Conservation (phyloP, 2,329 filamentous ascomycete species). For the Microsporum canis region DNA sequence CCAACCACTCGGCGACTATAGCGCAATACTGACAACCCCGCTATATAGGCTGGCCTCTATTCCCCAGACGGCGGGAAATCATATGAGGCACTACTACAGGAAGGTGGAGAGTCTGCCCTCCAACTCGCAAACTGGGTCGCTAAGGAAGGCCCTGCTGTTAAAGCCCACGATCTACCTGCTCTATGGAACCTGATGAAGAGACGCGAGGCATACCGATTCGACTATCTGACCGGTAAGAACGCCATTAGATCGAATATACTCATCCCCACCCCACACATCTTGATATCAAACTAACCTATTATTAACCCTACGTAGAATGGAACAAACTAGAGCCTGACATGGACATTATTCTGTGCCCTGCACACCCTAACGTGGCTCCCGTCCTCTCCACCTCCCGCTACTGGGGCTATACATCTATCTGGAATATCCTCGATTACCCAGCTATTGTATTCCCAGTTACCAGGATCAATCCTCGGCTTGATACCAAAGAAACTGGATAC, state of each 20-base stretch:
- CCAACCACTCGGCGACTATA: constrained; percentile 6
- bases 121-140: constrained; percentile 50
- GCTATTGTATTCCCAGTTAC: constrained; percentile 47
- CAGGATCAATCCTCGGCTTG: constrained; percentile 32
- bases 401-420: constrained; percentile 56
- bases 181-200: constrained; percentile 24
- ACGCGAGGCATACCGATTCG: neutral
- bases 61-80: constrained; percentile 51
- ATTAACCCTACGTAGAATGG: neutral
- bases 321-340: constrained; percentile 15
- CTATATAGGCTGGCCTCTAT: constrained; percentile 36
- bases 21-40: neutral
- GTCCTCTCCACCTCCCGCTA: constrained; percentile 44
- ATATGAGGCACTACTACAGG: constrained; percentile 39
- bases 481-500: constrained; percentile 30
- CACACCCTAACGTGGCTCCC: constrained; percentile 45
- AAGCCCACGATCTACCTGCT: constrained; percentile 32
- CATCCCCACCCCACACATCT: constrained; percentile 17
- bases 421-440: constrained; percentile 53
- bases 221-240: neutral
- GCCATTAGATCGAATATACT: neutral
- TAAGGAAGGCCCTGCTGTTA: constrained; percentile 44
- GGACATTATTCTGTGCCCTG: constrained; percentile 54
- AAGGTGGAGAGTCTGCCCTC: constrained; percentile 46
- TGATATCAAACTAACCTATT: constrained; percentile 5